Percentiles rank a stretch among this genome's conserved stretches.
phyloP scores from a whole-genome alignment of 2,329 filamentous ascomycete species.

The Basipetospora chlamydospora region DNA sequence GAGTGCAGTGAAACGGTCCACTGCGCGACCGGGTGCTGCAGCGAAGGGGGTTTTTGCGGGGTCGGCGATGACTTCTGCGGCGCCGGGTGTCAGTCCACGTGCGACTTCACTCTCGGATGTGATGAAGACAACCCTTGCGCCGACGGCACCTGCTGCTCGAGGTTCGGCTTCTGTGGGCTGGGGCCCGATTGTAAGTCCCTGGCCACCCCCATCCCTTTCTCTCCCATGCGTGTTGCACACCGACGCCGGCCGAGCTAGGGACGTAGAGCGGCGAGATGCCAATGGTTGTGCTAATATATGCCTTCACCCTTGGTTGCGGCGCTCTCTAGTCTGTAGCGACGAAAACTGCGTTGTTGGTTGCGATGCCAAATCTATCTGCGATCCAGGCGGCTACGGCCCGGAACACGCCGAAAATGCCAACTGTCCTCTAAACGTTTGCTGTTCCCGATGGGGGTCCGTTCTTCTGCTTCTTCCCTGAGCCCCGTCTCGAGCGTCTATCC shows the following conservation, averaged over 20 bases:
- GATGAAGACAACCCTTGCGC: not conserved
- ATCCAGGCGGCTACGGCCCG: conserved; percentile 15
- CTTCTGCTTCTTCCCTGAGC: not conserved
- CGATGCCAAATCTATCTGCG: conserved; percentile 13
- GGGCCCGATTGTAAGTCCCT: not conserved
- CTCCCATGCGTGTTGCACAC: not conserved
- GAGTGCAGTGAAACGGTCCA: too few relatives aligned
- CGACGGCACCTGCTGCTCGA: not conserved
- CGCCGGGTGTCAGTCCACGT: too few relatives aligned
- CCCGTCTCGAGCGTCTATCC: not conserved
- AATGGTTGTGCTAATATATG: not conserved
- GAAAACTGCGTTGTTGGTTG: conserved; percentile 9
- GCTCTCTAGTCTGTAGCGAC: not conserved
- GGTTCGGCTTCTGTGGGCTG: not conserved
- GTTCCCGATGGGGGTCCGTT: conserved; percentile 15
- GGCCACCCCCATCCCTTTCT: not conserved
- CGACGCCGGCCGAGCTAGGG: too few relatives aligned
- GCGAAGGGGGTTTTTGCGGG: too few relatives aligned
- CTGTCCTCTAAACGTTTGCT: not conserved
- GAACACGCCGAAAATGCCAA: not conserved
- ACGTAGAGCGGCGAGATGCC: not conserved
- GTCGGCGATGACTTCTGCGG: too few relatives aligned
- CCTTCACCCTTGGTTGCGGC: not conserved
- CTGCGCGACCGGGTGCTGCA: too few relatives aligned
- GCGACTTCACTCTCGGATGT: not conserved